A percentile compares a stretch with the other conserved stretches of the same genome.
phyloP scores from a whole-genome alignment of 2,329 filamentous ascomycete genomes.

The Diaporthe sp. region DNA sequence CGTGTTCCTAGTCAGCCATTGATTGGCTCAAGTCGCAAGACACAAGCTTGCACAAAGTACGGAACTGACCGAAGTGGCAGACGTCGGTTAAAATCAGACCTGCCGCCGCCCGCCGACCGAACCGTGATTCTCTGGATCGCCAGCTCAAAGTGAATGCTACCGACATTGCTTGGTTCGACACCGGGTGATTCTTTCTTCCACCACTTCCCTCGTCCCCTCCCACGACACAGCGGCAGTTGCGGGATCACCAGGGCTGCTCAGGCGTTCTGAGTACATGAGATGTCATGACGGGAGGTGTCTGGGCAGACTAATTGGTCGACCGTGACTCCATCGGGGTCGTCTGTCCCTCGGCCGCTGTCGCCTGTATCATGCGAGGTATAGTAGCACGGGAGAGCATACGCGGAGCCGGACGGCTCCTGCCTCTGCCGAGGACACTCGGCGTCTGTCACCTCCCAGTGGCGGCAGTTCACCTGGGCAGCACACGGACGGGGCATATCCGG shows the following conservation, averaged over 20 bases:
- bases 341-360: not conserved
- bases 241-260: not conserved
- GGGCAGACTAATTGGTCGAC: not conserved
- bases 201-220: not conserved
- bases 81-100: slow-evolving; percentile 7
- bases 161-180: not conserved
- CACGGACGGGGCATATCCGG: not conserved
- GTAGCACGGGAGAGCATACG: not conserved
- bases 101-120: not conserved
- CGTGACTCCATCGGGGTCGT: not conserved
- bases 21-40: not conserved
- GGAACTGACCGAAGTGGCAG: not conserved
- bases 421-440: not conserved
- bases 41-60: not conserved
- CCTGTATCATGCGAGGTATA: too few species aligned
- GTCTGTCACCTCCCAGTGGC: not conserved
- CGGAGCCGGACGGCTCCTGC: not conserved
- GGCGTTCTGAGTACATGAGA: not conserved
- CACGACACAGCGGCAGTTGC: not conserved
- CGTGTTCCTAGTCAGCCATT: not conserved
- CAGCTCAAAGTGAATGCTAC: not conserved
- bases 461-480: not conserved
- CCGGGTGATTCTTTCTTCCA: not conserved
- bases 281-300: not conserved
- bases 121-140: not conserved